Conservation (phyloP, 1,284 basidiomycete species). For the Quambalaria eucalypti region DNA sequence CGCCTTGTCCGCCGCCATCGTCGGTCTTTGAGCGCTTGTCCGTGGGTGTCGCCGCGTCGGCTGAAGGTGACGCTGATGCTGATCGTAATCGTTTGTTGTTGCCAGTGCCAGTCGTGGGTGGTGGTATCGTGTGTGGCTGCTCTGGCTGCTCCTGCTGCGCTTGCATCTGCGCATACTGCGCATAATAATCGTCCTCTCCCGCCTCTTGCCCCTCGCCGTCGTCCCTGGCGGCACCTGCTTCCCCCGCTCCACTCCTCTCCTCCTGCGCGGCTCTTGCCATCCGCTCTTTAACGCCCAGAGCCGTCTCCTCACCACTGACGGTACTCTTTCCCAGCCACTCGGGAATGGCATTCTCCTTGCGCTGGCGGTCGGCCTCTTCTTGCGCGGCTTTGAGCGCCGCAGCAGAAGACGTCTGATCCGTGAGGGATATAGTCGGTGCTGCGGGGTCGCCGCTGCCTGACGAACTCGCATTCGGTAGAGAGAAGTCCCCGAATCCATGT, state of each 20-base stretch:
- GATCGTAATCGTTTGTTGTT: background rate
- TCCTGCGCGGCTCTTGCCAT: slow-evolving; percentile 12
- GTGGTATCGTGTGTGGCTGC: slow-evolving; percentile 25
- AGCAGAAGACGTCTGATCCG: slow-evolving; percentile 38
- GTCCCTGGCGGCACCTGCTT: slow-evolving; percentile 10
- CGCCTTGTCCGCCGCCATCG: background rate
- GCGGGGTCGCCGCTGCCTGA: slow-evolving; percentile 4
- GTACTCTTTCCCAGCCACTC: slow-evolving; percentile 91
- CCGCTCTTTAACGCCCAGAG: slow-evolving; percentile 55
- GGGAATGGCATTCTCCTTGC: slow-evolving; percentile 79
- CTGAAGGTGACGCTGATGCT: too few relatives aligned
- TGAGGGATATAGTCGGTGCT: slow-evolving; percentile 14
- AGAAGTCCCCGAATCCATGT: background rate
- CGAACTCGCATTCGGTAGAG: background rate
- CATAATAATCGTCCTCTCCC: slow-evolving; percentile 41
- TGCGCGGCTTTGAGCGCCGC: slow-evolving; percentile 50
- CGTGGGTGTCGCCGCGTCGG: too few relatives aligned
- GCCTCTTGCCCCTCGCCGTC: slow-evolving; percentile 17
- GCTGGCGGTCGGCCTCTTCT: slow-evolving; percentile 36
- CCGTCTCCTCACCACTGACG: slow-evolving; percentile 79
- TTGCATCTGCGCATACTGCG: slow-evolving; percentile 32
- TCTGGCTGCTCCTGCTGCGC: slow-evolving; percentile 15
- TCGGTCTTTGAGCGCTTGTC: background rate
- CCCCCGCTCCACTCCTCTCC: background rate
- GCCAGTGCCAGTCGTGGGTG: slow-evolving; percentile 6